A percentile compares a stretch with the other conserved stretches of the same genome.
These are phyloP conservation scores for Tuber indicum DNA, from an alignment of 495 filamentous ascomycete genomes.

Conservation along the genomic window DNA sequence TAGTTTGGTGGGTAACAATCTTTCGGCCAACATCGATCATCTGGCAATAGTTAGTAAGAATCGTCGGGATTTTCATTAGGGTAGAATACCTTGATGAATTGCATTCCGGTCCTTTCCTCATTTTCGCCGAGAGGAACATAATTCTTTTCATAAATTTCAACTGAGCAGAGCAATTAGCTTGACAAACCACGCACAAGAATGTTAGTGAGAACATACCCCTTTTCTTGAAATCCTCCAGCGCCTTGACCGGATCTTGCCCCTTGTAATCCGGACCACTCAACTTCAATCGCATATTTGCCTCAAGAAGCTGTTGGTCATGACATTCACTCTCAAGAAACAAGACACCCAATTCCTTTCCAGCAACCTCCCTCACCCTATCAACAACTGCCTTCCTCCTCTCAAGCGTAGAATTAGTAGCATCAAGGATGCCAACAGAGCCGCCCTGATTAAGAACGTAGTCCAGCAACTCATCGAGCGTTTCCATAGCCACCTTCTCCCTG, in stretches of 20 bases:
- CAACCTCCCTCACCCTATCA: slow-evolving; percentile 70
- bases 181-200: neutral
- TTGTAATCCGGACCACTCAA: slow-evolving; percentile 96
- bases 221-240: slow-evolving; percentile 85
- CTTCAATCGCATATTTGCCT: slow-evolving; percentile 96
- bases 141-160: slow-evolving; percentile 86
- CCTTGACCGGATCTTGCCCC: slow-evolving; percentile 75
- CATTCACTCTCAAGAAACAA: slow-evolving; percentile 93
- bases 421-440: slow-evolving; percentile 93
- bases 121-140: slow-evolving; percentile 88
- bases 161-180: slow-evolving; percentile 39
- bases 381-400: slow-evolving; percentile 76
- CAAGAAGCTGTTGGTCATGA: slow-evolving; percentile 72
- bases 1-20: slow-evolving; percentile 78
- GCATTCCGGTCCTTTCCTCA: slow-evolving; percentile 80
- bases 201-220: slow-evolving; percentile 44
- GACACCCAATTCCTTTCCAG: slow-evolving; percentile 79
- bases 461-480: slow-evolving; percentile 84
- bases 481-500: slow-evolving; percentile 83
- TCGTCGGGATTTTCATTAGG: neutral
- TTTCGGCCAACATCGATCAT: slow-evolving; percentile 98
- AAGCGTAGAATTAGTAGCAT: slow-evolving; percentile 93
- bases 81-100: slow-evolving; percentile 67
- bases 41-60: slow-evolving; percentile 40
- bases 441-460: slow-evolving; percentile 75